These are phyloP conservation scores for Populus pruinosa DNA, from an alignment of 345 rosid species.

Conservation along the genomic window DNA sequence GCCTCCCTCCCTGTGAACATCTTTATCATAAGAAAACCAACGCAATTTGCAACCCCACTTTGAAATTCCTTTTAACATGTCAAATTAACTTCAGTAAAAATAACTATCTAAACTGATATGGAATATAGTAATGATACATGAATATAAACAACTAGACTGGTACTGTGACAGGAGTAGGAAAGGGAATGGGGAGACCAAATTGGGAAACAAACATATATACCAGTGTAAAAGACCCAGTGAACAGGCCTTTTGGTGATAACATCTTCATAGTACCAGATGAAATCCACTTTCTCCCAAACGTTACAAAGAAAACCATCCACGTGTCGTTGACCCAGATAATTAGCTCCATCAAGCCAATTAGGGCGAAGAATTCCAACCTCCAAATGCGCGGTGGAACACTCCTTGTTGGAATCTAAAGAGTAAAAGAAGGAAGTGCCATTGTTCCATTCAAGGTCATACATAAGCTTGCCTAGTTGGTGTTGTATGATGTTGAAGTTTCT, in stretches of 20 bases:
- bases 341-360: conserved; percentile 54
- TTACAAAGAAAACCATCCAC: conserved; percentile 57
- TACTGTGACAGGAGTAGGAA: no score
- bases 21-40: neutral
- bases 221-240: conserved; percentile 54
- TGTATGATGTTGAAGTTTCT: conserved; percentile 58
- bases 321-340: conserved; percentile 47
- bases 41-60: neutral
- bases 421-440: conserved; percentile 57
- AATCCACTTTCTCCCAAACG: conserved; percentile 64
- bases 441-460: conserved; percentile 62
- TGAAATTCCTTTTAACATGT: neutral
- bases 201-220: conserved; percentile 8
- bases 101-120: no score
- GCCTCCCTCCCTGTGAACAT: conserved; percentile 47
- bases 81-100: neutral
- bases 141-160: no score
- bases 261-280: conserved; percentile 58
- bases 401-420: conserved; percentile 28
- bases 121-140: neutral
- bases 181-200: neutral
- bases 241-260: conserved; percentile 52
- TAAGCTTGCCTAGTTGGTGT: conserved; percentile 42
- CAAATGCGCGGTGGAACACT: conserved; percentile 31
- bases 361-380: conserved; percentile 64